Conservation (phyloP, 192 early-diverging fungal species). For the Coemansia sp. region DNA sequence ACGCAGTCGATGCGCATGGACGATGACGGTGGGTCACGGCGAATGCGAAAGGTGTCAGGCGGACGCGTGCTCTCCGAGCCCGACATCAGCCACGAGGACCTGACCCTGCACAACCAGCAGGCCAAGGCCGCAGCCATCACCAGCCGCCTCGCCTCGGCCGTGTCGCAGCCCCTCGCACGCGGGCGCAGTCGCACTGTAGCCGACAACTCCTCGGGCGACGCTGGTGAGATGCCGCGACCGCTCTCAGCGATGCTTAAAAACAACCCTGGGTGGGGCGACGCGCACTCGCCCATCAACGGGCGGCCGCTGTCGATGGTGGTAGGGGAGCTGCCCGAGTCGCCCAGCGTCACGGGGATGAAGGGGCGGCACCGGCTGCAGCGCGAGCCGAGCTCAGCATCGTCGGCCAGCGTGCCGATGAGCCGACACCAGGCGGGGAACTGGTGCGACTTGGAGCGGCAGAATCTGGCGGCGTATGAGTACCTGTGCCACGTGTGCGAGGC, state of each 20-base stretch:
- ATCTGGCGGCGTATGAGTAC: slow-evolving; percentile 97
- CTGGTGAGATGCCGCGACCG: background rate
- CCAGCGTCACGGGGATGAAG: slow-evolving; percentile 49
- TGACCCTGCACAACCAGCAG: slow-evolving; percentile 10
- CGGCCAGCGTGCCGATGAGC: background rate
- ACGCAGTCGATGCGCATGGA: slow-evolving; percentile 2
- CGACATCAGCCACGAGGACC: slow-evolving; percentile 11
- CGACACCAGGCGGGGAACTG: slow-evolving; percentile 52
- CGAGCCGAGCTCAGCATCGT: slow-evolving; percentile 23
- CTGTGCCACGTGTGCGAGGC: slow-evolving; percentile 98
- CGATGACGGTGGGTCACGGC: slow-evolving; percentile 11
- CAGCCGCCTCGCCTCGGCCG: background rate
- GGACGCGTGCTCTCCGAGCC: slow-evolving; percentile 15
- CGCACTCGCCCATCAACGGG: slow-evolving; percentile 16
- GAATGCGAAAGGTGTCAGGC: slow-evolving; percentile 25
- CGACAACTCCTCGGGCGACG: background rate
- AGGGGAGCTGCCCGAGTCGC: slow-evolving; percentile 52
- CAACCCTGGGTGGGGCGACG: background rate
- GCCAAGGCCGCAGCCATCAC: slow-evolving; percentile 25
- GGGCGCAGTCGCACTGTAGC: slow-evolving; percentile 48
- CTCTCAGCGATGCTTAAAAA: background rate
- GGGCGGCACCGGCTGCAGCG: slow-evolving; percentile 53
- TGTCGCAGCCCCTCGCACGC: slow-evolving; percentile 14
- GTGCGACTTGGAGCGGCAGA: slow-evolving; percentile 87
- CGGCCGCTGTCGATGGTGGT: slow-evolving; percentile 40